Base-by-base conservation (phyloP, 306 rosid genomes). In the Lupinus albus region DNA sequence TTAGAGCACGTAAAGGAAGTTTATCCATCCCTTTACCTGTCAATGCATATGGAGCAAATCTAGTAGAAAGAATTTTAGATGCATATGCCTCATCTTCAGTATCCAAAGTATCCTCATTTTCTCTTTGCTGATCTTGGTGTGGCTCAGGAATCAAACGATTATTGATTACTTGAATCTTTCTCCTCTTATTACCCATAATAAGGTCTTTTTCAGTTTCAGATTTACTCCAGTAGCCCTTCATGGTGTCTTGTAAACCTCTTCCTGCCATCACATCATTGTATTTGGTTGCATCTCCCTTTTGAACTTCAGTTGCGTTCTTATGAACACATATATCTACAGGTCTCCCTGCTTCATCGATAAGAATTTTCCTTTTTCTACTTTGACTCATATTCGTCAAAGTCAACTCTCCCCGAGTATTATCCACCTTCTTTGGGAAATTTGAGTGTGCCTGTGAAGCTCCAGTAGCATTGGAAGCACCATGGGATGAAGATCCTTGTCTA, bases 291-390 rank as follows among this genome's bases (percentile, higher is more conserved):
- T 70, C 82, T 63, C 68, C 79, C 79, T 76, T 55, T 60, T 71
- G 82, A 59, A 67, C 68, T 67, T 71, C 85, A 73, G 52, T 64
- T 54, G 72, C 63, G 18, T 53, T 57, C 73, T 76, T 76, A 45
- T 54, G 75, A 76, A 70, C 61, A 76, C 63, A 53, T 18, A 48
- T 63, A 73, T 64, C 79, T 64, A 68, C 77, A 67, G 76, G 77
- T 50, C 42, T 78, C 71, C 58, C 44, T 44, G 62, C 91, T 78
- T 79, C 88, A 76, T 83, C 88, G 50, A 63, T 79, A 46, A 75
- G 71, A 61, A 78, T 54, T 79, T 86, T 91, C 81, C 96, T 87
- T 80, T 87, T 91, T 78, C 73, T 80, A 78, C 70, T 76, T 57
- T 75, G 87, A 72, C 82, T 64, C 38, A 46, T 36, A 48, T 61